Percentiles rank a stretch among this genome's conserved stretches.
Conservation (phyloP, 2,329 filamentous ascomycete species). For the Neofusicoccum umdonicola region DNA sequence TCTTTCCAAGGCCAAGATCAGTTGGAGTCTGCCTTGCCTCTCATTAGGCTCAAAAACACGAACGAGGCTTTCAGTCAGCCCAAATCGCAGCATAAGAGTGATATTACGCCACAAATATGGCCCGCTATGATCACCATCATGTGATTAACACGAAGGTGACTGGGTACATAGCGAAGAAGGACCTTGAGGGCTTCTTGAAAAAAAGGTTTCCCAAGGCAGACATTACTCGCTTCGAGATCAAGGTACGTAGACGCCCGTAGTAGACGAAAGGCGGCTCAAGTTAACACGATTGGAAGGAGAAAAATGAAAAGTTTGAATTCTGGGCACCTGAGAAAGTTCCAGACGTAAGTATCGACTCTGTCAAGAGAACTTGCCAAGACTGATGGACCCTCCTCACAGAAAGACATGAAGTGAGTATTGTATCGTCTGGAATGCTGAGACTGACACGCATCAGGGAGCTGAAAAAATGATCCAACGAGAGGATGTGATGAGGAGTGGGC, state of each 20-base stretch:
- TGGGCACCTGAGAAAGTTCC: constrained; percentile 11
- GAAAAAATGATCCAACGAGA: not conserved
- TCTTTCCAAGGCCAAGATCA: not conserved
- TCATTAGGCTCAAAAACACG: not conserved
- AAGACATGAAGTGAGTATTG: not conserved
- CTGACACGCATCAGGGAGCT: not conserved
- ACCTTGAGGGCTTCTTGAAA: not conserved
- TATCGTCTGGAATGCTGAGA: not conserved
- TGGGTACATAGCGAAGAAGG: constrained; percentile 8
- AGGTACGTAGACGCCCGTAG: not conserved
- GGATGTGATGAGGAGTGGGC: no score
- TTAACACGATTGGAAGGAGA: not conserved
- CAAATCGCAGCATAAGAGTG: not conserved
- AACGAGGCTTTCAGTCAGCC: not conserved
- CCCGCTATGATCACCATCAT: constrained; percentile 11
- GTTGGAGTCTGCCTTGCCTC: not conserved
- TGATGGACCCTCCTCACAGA: not conserved
- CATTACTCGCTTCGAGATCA: not conserved
- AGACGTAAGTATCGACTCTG: not conserved
- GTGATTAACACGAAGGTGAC: not conserved
- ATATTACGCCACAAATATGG: not conserved
- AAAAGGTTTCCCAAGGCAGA: not conserved
- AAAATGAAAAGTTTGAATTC: constrained; percentile 10
- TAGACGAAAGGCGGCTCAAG: not conserved
- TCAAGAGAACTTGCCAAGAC: not conserved